Evolutionary conservation across 1,284 basidiomycete species (phyloP).

Genomic region (Athelia sp.): DNA sequence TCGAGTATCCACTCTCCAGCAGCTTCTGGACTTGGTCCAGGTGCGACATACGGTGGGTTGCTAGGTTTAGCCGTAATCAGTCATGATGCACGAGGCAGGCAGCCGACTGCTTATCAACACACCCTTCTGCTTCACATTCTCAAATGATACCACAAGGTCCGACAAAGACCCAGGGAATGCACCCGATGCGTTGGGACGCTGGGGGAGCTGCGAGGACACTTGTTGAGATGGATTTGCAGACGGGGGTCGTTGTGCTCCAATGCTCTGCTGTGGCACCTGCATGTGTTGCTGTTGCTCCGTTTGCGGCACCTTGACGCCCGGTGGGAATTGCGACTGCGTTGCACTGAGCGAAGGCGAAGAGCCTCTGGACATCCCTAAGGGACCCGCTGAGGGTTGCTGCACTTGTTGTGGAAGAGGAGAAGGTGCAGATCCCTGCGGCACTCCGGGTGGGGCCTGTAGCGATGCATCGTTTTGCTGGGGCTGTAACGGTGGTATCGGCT

Average conservation of each 20-base stretch:
- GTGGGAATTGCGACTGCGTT: constrained; percentile 55
- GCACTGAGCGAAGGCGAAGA: constrained; percentile 20
- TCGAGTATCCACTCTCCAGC: constrained; percentile 85
- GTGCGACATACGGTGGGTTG: constrained; percentile 80
- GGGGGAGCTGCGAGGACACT: constrained; percentile 23
- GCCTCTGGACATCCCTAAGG: constrained; percentile 18
- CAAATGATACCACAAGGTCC: constrained; percentile 93
- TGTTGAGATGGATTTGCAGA: constrained; percentile 37
- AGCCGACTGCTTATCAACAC: constrained; percentile 19
- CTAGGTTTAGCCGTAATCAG: constrained; percentile 31
- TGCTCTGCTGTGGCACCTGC: constrained; percentile 18
- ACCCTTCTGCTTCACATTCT: constrained; percentile 95
- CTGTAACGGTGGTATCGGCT: constrained; percentile 23
- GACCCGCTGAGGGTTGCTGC: constrained; percentile 37
- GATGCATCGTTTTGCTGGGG: constrained; percentile 30
- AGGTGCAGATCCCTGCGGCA: constrained; percentile 31
- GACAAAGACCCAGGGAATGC: constrained; percentile 82
- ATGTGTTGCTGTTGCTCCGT: constrained; percentile 25
- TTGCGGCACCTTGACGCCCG: constrained; percentile 57
- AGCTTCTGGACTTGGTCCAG: constrained; percentile 88
- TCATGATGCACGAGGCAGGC: background rate
- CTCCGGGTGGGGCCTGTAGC: constrained; percentile 22
- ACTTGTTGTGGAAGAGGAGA: constrained; percentile 63
- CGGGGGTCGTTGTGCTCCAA: constrained; percentile 30
- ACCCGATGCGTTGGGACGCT: constrained; percentile 30